These are phyloP conservation scores for Elsinoe perseae DNA, from an alignment of 2,329 filamentous ascomycete genomes.

Conservation along the genomic window DNA sequence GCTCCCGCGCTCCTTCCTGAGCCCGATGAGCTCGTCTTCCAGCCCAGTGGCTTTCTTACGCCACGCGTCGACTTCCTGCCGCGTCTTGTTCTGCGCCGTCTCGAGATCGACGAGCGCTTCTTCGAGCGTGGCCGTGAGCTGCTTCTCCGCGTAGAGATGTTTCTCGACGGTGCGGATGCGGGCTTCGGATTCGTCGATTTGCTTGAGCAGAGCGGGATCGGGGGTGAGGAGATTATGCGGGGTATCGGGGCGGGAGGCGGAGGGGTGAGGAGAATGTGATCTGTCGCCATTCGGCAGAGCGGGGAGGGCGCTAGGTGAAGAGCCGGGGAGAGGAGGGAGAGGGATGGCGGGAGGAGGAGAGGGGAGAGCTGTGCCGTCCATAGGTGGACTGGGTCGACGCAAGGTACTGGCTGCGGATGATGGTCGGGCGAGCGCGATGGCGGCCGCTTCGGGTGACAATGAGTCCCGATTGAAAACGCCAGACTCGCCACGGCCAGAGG, in stretches of 20 bases:
- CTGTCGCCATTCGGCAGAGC: slow-evolving; percentile 34
- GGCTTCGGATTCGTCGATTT: slow-evolving; percentile 89
- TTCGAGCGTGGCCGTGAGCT: slow-evolving; percentile 89
- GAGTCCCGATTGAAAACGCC: slow-evolving; percentile 36
- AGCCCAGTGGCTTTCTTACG: slow-evolving; percentile 73
- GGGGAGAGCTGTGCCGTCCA: slow-evolving; percentile 73
- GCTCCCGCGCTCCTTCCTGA: slow-evolving; percentile 52
- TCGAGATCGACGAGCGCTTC: slow-evolving; percentile 93
- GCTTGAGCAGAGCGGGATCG: slow-evolving; percentile 67
- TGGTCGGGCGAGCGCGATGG: slow-evolving; percentile 43
- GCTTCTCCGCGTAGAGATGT: slow-evolving; percentile 89
- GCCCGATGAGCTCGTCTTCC: slow-evolving; percentile 61
- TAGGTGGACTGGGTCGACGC: slow-evolving; percentile 44
- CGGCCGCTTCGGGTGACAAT: slow-evolving; percentile 37
- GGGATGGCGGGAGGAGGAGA: slow-evolving; percentile 93
- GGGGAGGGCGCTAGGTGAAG: slow-evolving; percentile 34
- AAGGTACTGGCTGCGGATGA: slow-evolving; percentile 41
- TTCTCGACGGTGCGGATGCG: slow-evolving; percentile 95
- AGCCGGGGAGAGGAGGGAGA: slow-evolving; percentile 76
- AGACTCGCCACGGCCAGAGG: slow-evolving; percentile 25
- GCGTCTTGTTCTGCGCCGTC: slow-evolving; percentile 82
- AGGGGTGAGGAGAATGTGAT: slow-evolving; percentile 54
- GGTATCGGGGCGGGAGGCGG: slow-evolving; percentile 44
- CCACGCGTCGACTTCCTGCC: slow-evolving; percentile 82
- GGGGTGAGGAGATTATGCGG: slow-evolving; percentile 44